Conservation (phyloP, 164 flowering plant species). For the Nelumbo lutea region DNA sequence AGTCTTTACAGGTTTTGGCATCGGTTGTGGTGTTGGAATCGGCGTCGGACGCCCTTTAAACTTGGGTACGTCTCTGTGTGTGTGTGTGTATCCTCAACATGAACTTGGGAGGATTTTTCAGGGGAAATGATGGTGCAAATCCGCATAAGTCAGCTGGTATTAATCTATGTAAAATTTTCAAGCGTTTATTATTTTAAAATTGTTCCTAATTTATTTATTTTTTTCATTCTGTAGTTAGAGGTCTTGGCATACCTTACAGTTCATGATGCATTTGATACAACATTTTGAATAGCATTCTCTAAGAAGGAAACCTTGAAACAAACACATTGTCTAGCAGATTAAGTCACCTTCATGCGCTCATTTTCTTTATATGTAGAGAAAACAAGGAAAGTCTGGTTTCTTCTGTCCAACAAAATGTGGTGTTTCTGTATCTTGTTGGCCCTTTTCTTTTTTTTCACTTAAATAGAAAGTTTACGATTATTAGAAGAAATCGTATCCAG, state of each 20-base stretch:
- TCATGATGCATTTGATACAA: background rate
- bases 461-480: background rate
- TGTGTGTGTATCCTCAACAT: no score
- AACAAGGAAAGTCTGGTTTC: no score
- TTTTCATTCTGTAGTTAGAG: background rate
- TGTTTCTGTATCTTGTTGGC: background rate
- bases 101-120: conserved; percentile 30
- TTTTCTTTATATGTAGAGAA: background rate
- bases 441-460: background rate
- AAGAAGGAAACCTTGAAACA: background rate
- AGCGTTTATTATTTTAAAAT: no score
- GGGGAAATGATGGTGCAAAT: conserved; percentile 17
- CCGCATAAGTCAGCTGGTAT: conserved; percentile 8
- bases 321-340: background rate
- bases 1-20: conserved; percentile 93
- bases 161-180: background rate
- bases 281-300: background rate
- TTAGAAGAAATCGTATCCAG: background rate
- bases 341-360: no score
- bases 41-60: conserved; percentile 85
- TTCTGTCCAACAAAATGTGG: no score
- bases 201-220: background rate
- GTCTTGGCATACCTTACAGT: background rate
- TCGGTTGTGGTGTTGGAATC: conserved; percentile 95
- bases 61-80: conserved; percentile 48